phyloP scores from a whole-genome alignment of 306 rosid species.

The Cucurbita ficifolia region DNA sequence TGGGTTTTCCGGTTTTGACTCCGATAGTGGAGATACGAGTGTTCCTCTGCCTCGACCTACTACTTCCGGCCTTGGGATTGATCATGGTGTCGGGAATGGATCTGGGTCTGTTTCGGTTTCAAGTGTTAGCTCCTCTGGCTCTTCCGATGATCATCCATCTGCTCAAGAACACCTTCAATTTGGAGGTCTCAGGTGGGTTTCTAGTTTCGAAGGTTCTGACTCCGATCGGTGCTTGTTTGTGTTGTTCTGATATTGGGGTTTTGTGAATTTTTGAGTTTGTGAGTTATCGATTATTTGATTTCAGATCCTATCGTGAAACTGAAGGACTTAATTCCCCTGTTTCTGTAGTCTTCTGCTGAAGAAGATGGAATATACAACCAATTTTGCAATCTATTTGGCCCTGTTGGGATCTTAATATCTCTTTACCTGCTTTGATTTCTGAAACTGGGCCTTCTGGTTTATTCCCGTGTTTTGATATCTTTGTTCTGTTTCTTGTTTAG shows the following conservation, averaged over 20 bases:
- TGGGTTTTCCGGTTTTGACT: conserved; percentile 38
- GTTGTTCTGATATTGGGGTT: neutral
- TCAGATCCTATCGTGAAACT: neutral
- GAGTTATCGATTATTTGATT: neutral
- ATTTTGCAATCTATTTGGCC: neutral
- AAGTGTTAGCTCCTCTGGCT: conserved; percentile 61
- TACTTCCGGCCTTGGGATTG: conserved; percentile 21
- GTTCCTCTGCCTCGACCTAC: conserved; percentile 68
- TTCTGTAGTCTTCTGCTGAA: neutral
- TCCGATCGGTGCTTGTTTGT: neutral
- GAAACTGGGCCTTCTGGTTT: neutral
- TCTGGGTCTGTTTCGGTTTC: conserved; percentile 52
- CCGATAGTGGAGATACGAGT: conserved; percentile 26
- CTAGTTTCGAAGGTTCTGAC: neutral
- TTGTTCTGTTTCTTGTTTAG: neutral
- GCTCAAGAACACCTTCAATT: conserved; percentile 26
- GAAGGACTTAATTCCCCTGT: neutral
- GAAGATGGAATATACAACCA: neutral
- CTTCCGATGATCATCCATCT: conserved; percentile 49
- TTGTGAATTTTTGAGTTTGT: neutral
- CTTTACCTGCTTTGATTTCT: neutral
- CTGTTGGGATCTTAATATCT: neutral
- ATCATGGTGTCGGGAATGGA: conserved; percentile 39
- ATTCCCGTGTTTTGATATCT: neutral
- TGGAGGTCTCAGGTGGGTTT: conserved; percentile 35